Base-by-base conservation (phyloP, 2,329 filamentous ascomycete genomes). In the Thielaviopsis euricoi region DNA sequence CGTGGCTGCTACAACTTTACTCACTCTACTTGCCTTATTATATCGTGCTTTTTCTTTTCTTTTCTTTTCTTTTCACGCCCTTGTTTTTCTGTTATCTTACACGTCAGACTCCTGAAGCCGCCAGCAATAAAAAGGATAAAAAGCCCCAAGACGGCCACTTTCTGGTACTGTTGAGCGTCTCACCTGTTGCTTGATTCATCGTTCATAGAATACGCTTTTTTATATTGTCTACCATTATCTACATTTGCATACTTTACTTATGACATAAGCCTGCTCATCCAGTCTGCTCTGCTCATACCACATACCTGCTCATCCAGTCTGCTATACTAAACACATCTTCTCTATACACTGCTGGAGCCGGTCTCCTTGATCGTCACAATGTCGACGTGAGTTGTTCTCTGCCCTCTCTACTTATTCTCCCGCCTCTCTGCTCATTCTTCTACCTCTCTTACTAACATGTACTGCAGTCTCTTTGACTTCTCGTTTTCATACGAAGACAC, bases 401-500 rank as follows among this genome's bases (percentile, higher is more conserved):
- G 57, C 7, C 33, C 21, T 43, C 52, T 51, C 53, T 12, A 57
- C 7, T 26, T 25, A 33, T 43, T 37, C 13, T 48, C 54, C 52
- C n/a, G n/a, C n/a, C 7, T 57, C 54, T 43, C 46, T 50, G 21
- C 5, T 5, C 49, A 26, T 58, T 37, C 13, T 48, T 52, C 52
- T n/a, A n/a, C n/a, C 7, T 57, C 54, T 43, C 46, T 50, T 58
- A 59, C 37, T 59, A 58, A 48, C 15, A 19, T 46, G n/a, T n/a
- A n/a, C 29, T 2, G 12, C 2, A 60, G 55, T 70, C 71, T 79
- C 60, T 82, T 82, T 67, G 77, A 81, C 15, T 43, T 43, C 37
- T 43, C 37, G 15, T 5, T 43, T 7, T 17, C 37, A 15, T n/a
- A 15, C 37, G 37, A 43, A n/a, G n/a, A n/a, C 7, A 10, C 15